Conservation (phyloP, 306 rosid genomes). For the Quercus aquifolioides region DNA sequence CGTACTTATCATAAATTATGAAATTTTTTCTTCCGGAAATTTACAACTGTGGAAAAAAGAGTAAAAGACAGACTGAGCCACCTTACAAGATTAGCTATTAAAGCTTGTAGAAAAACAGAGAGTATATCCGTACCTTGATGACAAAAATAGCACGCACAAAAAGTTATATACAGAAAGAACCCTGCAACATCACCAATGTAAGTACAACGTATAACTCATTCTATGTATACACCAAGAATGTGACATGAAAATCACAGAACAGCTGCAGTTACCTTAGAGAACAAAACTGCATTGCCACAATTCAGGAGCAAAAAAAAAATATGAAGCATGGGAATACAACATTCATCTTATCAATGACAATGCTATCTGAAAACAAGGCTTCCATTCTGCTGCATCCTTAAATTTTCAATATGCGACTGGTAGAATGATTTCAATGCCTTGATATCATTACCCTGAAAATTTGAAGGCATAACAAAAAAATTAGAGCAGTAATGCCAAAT, state of each 20-base stretch:
- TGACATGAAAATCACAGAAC: neutral
- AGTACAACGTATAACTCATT: neutral
- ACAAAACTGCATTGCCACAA: conserved; percentile 35
- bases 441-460: conserved; percentile 71
- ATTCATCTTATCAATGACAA: conserved; percentile 17
- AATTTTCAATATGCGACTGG: conserved; percentile 73
- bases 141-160: conserved; percentile 39
- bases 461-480: neutral
- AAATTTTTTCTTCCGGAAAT: conserved; percentile 29
- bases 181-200: conserved; percentile 47
- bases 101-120: conserved; percentile 16
- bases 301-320: conserved; percentile 26
- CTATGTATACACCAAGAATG: neutral
- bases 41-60: conserved; percentile 29
- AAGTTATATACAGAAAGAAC: conserved; percentile 58
- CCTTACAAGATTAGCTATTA: conserved; percentile 12
- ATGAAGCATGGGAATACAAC: conserved; percentile 11
- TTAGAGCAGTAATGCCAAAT: neutral
- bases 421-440: conserved; percentile 78
- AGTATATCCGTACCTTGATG: conserved; percentile 43
- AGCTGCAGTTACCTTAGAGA: conserved; percentile 48
- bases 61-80: conserved; percentile 10
- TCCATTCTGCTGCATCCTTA: conserved; percentile 81
- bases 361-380: conserved; percentile 91
- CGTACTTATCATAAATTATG: neutral